Conservation (phyloP, 371 early-diverging fungal genomes). For the Mortierella sp. region DNA sequence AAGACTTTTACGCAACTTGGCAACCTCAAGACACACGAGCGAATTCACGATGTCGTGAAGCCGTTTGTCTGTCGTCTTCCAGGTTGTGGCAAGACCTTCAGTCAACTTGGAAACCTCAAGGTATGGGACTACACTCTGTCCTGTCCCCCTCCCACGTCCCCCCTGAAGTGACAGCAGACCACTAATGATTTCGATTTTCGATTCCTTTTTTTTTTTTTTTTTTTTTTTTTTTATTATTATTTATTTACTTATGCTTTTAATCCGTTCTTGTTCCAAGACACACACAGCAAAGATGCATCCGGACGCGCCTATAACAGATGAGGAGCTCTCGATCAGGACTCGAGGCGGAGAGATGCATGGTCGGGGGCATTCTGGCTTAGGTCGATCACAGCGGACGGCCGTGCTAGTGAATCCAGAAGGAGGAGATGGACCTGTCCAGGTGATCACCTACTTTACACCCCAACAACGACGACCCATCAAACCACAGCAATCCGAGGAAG, state of each 20-base stretch:
- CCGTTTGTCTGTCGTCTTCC: conserved; percentile 64
- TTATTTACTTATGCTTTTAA: too few relatives aligned
- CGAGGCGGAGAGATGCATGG: not conserved
- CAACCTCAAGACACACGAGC: conserved; percentile 77
- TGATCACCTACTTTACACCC: conserved; percentile 40
- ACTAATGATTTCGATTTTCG: too few relatives aligned
- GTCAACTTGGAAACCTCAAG: conserved; percentile 67
- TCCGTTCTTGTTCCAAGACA: conserved; percentile 15
- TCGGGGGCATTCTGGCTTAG: not conserved
- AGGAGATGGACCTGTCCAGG: conserved; percentile 22
- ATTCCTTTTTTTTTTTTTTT: too few relatives aligned
- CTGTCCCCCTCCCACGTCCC: too few relatives aligned
- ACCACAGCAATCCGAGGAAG: conserved; percentile 30
- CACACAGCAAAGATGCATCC: conserved; percentile 50
- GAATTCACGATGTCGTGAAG: conserved; percentile 69
- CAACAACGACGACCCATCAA: conserved; percentile 42
- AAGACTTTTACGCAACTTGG: conserved; percentile 79
- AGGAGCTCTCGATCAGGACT: conserved; percentile 26
- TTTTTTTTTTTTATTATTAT: too few relatives aligned
- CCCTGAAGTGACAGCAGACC: too few relatives aligned
- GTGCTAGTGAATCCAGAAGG: not conserved
- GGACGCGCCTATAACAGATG: conserved; percentile 37
- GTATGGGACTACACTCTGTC: not conserved
- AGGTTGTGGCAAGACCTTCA: conserved; percentile 68
- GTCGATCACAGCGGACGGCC: conserved; percentile 7